These are phyloP conservation scores for Aspergillus ibericus DNA, from an alignment of 2,329 filamentous ascomycete species.

Conservation along the genomic window DNA sequence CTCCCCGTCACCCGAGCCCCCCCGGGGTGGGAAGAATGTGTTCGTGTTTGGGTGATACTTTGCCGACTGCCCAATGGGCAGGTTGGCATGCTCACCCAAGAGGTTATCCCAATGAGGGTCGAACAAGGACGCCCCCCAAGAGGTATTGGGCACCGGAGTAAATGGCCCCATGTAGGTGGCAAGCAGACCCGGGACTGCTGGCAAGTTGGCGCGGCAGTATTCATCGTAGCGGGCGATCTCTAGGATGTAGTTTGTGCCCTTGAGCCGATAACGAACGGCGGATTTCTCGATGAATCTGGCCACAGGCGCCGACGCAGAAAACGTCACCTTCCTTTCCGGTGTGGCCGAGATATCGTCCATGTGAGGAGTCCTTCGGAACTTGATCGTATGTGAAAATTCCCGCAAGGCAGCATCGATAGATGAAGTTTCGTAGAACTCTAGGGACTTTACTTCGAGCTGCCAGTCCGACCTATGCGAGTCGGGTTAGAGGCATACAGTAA, in stretches of 20 bases:
- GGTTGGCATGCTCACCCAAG: slow-evolving; percentile 38
- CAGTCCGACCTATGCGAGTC: slow-evolving; percentile 38
- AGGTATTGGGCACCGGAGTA: slow-evolving; percentile 26
- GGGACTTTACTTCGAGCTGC: slow-evolving; percentile 42
- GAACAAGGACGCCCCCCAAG: slow-evolving; percentile 41
- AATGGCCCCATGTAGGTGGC: slow-evolving; percentile 16
- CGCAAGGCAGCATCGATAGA: slow-evolving; percentile 29
- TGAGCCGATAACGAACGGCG: slow-evolving; percentile 40
- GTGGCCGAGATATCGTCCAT: slow-evolving; percentile 24
- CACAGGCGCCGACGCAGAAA: slow-evolving; percentile 28
- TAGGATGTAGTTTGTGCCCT: slow-evolving; percentile 42
- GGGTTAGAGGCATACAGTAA: neutral
- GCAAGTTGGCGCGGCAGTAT: slow-evolving; percentile 23
- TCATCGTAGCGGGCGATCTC: slow-evolving; percentile 46
- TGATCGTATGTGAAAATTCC: slow-evolving; percentile 31
- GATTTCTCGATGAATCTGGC: slow-evolving; percentile 41
- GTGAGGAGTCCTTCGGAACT: slow-evolving; percentile 22
- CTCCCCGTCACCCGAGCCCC: slow-evolving; percentile 13
- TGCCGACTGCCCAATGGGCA: slow-evolving; percentile 35
- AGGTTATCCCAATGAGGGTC: slow-evolving; percentile 44
- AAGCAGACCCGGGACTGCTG: slow-evolving; percentile 15
- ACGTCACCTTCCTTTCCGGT: slow-evolving; percentile 32
- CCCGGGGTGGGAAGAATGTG: slow-evolving; percentile 38
- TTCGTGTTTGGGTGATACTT: slow-evolving; percentile 32
- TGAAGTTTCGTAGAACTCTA: slow-evolving; percentile 36